Evolutionary conservation across 2,329 filamentous ascomycete genomes (phyloP).

Genomic region (Nannizzia gypsea): DNA sequence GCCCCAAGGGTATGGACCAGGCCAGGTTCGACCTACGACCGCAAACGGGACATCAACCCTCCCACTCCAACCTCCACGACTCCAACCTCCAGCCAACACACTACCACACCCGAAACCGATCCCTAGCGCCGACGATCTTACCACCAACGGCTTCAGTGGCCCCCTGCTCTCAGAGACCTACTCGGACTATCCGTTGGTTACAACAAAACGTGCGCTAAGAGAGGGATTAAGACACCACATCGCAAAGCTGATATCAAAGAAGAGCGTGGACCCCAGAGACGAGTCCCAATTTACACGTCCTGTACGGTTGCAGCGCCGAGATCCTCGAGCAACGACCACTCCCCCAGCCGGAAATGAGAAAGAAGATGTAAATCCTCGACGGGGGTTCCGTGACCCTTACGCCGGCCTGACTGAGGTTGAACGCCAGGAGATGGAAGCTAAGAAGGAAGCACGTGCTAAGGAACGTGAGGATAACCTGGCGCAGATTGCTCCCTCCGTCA

Average conservation of each 20-base stretch:
- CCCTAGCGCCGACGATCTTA: conserved; percentile 21
- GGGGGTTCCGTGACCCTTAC: conserved; percentile 42
- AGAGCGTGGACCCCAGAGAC: conserved; percentile 55
- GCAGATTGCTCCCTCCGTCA: conserved; percentile 76
- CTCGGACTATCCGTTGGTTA: conserved; percentile 58
- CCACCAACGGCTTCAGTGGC: conserved; percentile 34
- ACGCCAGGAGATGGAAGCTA: conserved; percentile 45
- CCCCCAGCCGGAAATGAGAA: conserved; percentile 34
- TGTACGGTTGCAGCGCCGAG: conserved; percentile 77
- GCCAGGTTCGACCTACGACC: conserved; percentile 4
- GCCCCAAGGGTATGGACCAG: not conserved
- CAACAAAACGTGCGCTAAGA: conserved; percentile 68
- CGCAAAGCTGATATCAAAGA: conserved; percentile 63
- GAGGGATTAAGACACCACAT: conserved; percentile 77
- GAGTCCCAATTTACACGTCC: conserved; percentile 76
- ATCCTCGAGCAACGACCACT: conserved; percentile 53
- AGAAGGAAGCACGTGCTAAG: conserved; percentile 66
- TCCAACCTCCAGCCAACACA: conserved; percentile 9
- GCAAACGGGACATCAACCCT: conserved; percentile 15
- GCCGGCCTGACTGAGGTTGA: conserved; percentile 54
- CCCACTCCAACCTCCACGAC: conserved; percentile 17
- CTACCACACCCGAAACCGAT: conserved; percentile 14
- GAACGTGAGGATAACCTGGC: conserved; percentile 79
- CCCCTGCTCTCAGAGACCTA: conserved; percentile 31
- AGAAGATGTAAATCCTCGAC: conserved; percentile 30